These are phyloP conservation scores for Thalia dealbata DNA, from an alignment of 176 grass and related monocot genomes.

Conservation along the genomic window DNA sequence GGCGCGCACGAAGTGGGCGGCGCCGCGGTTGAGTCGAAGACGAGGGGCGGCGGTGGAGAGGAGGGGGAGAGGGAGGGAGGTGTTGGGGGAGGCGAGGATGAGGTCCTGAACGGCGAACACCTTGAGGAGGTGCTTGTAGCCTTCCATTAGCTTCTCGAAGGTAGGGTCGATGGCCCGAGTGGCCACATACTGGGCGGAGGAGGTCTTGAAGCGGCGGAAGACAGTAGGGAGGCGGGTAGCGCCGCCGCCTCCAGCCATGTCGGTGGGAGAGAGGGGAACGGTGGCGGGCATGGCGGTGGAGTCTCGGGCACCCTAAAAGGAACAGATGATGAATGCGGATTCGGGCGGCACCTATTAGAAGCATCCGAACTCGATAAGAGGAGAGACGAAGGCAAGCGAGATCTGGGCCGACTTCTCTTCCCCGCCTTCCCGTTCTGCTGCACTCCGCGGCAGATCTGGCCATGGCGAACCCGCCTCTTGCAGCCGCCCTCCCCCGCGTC, in stretches of 20 bases:
- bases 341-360: too few relatives aligned
- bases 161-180: slow-evolving; percentile 46
- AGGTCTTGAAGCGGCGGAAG: slow-evolving; percentile 38
- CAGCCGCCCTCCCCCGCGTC: neutral
- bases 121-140: slow-evolving; percentile 48
- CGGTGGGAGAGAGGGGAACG: neutral
- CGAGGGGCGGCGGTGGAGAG: slow-evolving; percentile 38
- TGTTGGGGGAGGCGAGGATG: slow-evolving; percentile 34
- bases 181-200: slow-evolving; percentile 54
- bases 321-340: too few relatives aligned
- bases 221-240: slow-evolving; percentile 29
- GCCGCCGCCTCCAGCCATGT: slow-evolving; percentile 6
- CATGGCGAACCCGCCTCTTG: slow-evolving; percentile 2
- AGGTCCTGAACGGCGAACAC: slow-evolving; percentile 56
- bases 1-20: slow-evolving; percentile 56
- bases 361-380: too few relatives aligned
- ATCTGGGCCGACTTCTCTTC: too few relatives aligned
- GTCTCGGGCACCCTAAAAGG: too few relatives aligned
- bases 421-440: too few relatives aligned
- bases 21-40: slow-evolving; percentile 43
- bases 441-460: neutral
- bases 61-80: slow-evolving; percentile 34
- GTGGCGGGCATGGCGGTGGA: slow-evolving; percentile 2
- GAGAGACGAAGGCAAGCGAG: too few relatives aligned
- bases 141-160: slow-evolving; percentile 61